Percentiles rank a stretch among this genome's conserved stretches.
Evolutionary conservation across 2,329 filamentous ascomycete species (phyloP).

Genomic region (Sclerotinia nivalis): DNA sequence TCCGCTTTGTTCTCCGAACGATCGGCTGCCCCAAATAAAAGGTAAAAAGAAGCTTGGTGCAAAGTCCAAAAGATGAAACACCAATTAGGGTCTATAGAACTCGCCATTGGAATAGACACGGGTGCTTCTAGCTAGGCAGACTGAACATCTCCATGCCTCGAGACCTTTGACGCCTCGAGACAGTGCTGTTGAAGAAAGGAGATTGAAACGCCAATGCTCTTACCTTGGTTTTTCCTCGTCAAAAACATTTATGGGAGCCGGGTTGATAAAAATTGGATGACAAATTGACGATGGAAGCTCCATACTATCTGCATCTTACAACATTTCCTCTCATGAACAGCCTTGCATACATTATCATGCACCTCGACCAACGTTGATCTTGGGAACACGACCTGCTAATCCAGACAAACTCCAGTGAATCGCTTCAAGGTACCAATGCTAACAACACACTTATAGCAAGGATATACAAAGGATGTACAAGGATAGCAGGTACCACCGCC

Average conservation of each 20-base stretch:
- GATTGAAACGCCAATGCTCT: not conserved
- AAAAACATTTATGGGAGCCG: constrained; percentile 10
- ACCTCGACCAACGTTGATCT: constrained; percentile 25
- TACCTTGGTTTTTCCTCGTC: constrained; percentile 11
- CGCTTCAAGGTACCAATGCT: constrained; percentile 14
- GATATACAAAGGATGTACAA: constrained; percentile 24
- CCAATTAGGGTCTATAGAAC: not conserved
- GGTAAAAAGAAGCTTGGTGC: not conserved
- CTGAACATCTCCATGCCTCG: not conserved
- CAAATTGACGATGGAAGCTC: not conserved
- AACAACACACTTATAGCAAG: constrained; percentile 14
- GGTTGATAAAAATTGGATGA: not conserved
- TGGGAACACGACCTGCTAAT: constrained; percentile 22
- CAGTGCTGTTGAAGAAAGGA: constrained; percentile 9
- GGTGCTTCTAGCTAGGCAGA: not conserved
- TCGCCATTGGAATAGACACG: not conserved
- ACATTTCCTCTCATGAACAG: constrained; percentile 10
- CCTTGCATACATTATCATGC: constrained; percentile 27
- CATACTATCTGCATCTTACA: not conserved
- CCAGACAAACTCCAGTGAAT: constrained; percentile 18
- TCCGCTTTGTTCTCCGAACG: not conserved
- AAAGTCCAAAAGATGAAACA: constrained; percentile 10
- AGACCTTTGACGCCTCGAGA: constrained; percentile 5
- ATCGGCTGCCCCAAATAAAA: not conserved
- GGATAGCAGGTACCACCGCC: constrained; percentile 24